Evolutionary conservation across 2,329 filamentous ascomycete genomes (phyloP).

Genomic region (Hyphodiscus sp.): DNA sequence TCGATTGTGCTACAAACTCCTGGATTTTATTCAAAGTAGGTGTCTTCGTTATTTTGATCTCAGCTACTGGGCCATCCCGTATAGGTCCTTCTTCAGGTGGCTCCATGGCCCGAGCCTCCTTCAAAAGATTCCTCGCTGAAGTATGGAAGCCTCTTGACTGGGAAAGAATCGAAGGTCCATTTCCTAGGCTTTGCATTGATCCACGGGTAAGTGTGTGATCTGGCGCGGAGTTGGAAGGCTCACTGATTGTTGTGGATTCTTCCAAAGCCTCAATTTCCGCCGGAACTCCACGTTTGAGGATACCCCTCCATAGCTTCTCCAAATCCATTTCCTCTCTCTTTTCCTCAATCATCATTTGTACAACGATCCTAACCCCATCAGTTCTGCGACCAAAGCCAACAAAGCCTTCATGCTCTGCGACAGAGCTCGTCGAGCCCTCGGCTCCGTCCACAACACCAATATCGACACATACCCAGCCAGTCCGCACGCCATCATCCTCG

Average conservation of each 20-base stretch:
- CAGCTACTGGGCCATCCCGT: neutral
- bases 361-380: slow-evolving; percentile 55
- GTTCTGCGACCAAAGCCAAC: slow-evolving; percentile 67
- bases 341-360: slow-evolving; percentile 67
- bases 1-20: slow-evolving; percentile 5
- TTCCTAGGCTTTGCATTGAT: slow-evolving; percentile 1
- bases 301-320: slow-evolving; percentile 51
- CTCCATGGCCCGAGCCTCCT: neutral
- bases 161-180: neutral
- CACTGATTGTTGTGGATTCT: slow-evolving; percentile 15
- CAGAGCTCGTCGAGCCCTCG: slow-evolving; percentile 33
- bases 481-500: slow-evolving; percentile 79
- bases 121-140: neutral
- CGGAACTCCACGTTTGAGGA: slow-evolving; percentile 25
- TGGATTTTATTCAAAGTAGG: slow-evolving; percentile 7
- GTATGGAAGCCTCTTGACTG: slow-evolving; percentile 13
- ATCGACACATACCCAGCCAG: slow-evolving; percentile 95
- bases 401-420: slow-evolving; percentile 46
- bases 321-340: slow-evolving; percentile 62
- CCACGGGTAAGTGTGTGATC: slow-evolving; percentile 2
- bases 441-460: slow-evolving; percentile 62
- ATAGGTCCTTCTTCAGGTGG: neutral
- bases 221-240: neutral
- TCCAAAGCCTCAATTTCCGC: slow-evolving; percentile 32
- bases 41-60: neutral